A percentile compares a stretch with the other conserved stretches of the same genome.
Conservation (phyloP, 2,329 filamentous ascomycete genomes). For the Neonectria ditissima region DNA sequence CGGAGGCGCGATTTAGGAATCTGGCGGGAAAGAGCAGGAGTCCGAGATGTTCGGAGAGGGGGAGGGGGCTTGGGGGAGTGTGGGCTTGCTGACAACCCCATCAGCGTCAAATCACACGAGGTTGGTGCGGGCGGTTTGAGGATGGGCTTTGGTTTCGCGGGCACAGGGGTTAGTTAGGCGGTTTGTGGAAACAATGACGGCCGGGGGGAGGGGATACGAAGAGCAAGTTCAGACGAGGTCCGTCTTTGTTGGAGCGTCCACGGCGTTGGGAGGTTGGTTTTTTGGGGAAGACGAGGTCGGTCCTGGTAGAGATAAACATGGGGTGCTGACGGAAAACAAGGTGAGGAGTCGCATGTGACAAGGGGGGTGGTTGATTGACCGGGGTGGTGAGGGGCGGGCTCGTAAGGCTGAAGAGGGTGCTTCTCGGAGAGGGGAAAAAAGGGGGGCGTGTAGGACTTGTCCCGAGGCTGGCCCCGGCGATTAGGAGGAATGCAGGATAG, state of each 20-base stretch:
- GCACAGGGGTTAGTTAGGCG: no score
- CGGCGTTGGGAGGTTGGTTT: conserved; percentile 3
- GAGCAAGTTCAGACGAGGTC: background rate
- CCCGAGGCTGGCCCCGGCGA: background rate
- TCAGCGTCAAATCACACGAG: conserved; percentile 6
- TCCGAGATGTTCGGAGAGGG: conserved; percentile 10
- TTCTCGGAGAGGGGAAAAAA: background rate
- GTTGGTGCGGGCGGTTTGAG: conserved; percentile 10
- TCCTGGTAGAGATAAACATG: conserved; percentile 14
- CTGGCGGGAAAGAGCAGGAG: background rate
- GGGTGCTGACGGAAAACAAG: conserved; percentile 27
- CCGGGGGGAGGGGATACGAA: conserved; percentile 2
- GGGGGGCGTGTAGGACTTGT: conserved; percentile 26
- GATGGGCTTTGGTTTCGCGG: no score
- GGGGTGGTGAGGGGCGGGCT: conserved; percentile 37
- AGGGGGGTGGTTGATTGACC: conserved; percentile 31
- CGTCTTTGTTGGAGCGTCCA: background rate
- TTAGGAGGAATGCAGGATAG: conserved; percentile 14
- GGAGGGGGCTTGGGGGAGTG: conserved; percentile 17
- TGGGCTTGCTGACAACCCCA: conserved; percentile 27
- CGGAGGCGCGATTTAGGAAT: conserved; percentile 13
- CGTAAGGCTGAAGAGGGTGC: conserved; percentile 46
- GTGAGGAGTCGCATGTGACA: conserved; percentile 30
- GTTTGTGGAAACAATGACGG: conserved; percentile 9
- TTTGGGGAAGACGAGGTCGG: conserved; percentile 1